phyloP scores from a whole-genome alignment of 768 basidiomycete genomes.

The Holtermannia corniformis region DNA sequence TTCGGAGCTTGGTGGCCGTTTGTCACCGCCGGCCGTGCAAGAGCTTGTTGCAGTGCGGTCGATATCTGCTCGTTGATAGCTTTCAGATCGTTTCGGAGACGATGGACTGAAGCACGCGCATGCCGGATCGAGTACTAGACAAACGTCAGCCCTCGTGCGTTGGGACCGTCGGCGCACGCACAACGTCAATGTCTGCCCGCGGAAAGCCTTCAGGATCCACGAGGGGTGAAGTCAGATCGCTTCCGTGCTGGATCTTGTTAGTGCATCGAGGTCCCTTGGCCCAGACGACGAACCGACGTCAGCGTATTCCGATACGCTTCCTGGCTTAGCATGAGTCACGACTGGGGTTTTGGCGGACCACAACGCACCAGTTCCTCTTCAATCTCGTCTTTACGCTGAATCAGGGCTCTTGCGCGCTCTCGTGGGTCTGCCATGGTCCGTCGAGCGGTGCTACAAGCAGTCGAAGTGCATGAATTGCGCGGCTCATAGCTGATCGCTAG shows the following conservation, averaged over 20 bases:
- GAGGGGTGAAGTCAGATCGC: constrained; percentile 50
- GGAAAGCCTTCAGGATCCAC: constrained; percentile 85
- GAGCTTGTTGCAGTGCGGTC: constrained; percentile 60
- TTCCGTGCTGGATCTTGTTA: not conserved
- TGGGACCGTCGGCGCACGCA: constrained; percentile 43
- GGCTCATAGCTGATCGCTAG: no score
- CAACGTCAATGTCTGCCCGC: constrained; percentile 64
- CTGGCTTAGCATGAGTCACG: not conserved
- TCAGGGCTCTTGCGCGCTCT: constrained; percentile 52
- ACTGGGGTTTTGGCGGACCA: not conserved
- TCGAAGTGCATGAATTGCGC: no score
- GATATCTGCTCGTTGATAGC: constrained; percentile 58
- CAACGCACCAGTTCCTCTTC: constrained; percentile 57
- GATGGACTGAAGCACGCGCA: constrained; percentile 60
- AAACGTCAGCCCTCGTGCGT: not conserved
- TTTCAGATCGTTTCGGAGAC: constrained; percentile 68
- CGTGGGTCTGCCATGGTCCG: constrained; percentile 27
- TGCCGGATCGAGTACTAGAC: constrained; percentile 36
- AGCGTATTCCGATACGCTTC: not conserved
- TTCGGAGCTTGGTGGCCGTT: constrained; percentile 10
- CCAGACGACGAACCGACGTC: not conserved
- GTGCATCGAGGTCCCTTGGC: constrained; percentile 36
- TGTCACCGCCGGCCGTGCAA: constrained; percentile 39
- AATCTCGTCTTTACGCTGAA: constrained; percentile 60
- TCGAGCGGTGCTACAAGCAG: no score